Evolutionary conservation across 768 basidiomycete species (phyloP).

Genomic region (Galerina marginata): DNA sequence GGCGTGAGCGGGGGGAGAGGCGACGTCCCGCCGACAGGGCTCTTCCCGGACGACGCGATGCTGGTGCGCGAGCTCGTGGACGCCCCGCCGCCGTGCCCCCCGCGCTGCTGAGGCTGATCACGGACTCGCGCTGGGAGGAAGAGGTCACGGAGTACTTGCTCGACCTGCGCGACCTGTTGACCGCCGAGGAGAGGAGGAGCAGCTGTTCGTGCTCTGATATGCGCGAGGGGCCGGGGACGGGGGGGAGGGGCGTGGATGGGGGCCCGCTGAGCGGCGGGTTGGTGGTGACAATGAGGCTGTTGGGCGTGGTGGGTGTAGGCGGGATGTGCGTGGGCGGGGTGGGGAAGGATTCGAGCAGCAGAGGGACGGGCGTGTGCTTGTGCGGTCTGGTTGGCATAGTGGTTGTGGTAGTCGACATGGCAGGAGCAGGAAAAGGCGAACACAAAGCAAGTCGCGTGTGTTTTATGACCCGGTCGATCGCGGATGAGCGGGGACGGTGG

Average conservation of each 20-base stretch:
- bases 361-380: slow-evolving; percentile 27
- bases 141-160: slow-evolving; percentile 28
- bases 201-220: slow-evolving; percentile 55
- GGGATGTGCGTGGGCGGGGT: slow-evolving; percentile 49
- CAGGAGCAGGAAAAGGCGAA: background rate
- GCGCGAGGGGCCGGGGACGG: slow-evolving; percentile 67
- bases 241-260: slow-evolving; percentile 64
- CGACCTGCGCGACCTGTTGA: slow-evolving; percentile 22
- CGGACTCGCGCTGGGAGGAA: slow-evolving; percentile 25
- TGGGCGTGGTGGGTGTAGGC: slow-evolving; percentile 28
- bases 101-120: slow-evolving; percentile 23
- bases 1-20: background rate
- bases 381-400: slow-evolving; percentile 3
- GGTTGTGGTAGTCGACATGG: background rate
- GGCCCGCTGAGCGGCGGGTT: slow-evolving; percentile 67
- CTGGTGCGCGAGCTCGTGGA: slow-evolving; percentile 9
- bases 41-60: slow-evolving; percentile 10
- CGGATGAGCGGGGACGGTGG: no score
- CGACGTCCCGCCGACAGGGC: slow-evolving; percentile 3
- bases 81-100: slow-evolving; percentile 10
- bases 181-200: slow-evolving; percentile 32
- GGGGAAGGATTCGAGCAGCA: slow-evolving; percentile 48
- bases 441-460: background rate
- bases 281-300: background rate
- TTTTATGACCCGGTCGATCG: background rate